Evolutionary conservation across 169 alveolate species (phyloP).

Genomic region (Plasmodium vivax): DNA sequence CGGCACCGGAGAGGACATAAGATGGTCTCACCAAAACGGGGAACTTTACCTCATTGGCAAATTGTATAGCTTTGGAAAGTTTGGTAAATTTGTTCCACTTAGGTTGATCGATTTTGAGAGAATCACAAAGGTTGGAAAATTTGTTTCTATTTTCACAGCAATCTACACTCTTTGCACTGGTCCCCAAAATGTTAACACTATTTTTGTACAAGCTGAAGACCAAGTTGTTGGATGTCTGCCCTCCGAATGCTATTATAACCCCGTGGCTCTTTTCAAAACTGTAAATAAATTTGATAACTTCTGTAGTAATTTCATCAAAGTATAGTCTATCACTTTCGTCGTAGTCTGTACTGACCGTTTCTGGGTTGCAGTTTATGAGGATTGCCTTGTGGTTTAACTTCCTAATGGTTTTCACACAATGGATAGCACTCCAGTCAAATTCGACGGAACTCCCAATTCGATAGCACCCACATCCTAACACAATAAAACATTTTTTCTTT

Average conservation of each 20-base stretch:
- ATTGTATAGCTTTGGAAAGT: slow-evolving; percentile 80
- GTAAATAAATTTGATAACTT: slow-evolving; percentile 81
- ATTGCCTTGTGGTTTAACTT: slow-evolving; percentile 76
- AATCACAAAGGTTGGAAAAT: slow-evolving; percentile 87
- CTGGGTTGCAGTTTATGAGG: slow-evolving; percentile 92
- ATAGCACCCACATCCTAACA: slow-evolving; percentile 91
- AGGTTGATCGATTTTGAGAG: slow-evolving; percentile 91
- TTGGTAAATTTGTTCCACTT: slow-evolving; percentile 89
- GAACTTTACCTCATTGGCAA: slow-evolving; percentile 80
- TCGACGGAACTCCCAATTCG: slow-evolving; percentile 91
- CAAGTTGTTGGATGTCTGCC: slow-evolving; percentile 92
- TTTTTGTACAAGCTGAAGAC: slow-evolving; percentile 80
- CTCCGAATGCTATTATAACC: slow-evolving; percentile 89
- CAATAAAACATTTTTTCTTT: slow-evolving; percentile 75
- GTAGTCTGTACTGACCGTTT: slow-evolving; percentile 92
- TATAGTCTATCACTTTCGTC: slow-evolving; percentile 90
- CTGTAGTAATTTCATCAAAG: slow-evolving; percentile 88
- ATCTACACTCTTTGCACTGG: slow-evolving; percentile 91
- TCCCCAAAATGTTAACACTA: slow-evolving; percentile 85
- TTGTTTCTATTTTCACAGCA: slow-evolving; percentile 89
- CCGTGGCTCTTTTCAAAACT: slow-evolving; percentile 86
- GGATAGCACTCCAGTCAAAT: slow-evolving; percentile 92
- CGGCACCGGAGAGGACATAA: slow-evolving; percentile 92
- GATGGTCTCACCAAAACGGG: slow-evolving; percentile 93
- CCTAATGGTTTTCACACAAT: slow-evolving; percentile 87